Base-by-base conservation (phyloP, 2,329 filamentous ascomycete genomes). In the Beauveria scarabaeidicola region DNA sequence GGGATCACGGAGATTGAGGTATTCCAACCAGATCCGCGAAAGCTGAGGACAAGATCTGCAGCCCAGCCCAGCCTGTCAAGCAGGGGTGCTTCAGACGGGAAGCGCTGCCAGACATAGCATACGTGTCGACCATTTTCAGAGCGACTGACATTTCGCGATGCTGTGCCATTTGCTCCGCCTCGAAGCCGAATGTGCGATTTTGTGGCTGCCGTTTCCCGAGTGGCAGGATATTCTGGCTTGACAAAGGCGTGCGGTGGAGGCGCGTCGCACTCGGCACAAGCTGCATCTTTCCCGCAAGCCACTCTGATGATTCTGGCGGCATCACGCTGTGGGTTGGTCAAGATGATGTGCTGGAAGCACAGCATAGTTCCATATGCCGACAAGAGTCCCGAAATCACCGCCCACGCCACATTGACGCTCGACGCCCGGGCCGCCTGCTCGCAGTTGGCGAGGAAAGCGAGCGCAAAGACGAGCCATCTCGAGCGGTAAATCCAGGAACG, bases 31-130 rank as follows among this genome's bases (percentile, higher is more conserved):
- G 78, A 75, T 44, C 81, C 77, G 41, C 84, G 77, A 64, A 84
- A 80, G 56, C 79, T 80, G 32, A 74, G 72, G 15, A 77, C 70
- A n/a, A 87, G 73, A 63, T 86, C 83, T 17, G 77, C 66, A 0
- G 77, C 72, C 84, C 84, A 87, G 63, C 72, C 72, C 8, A 86
- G 68, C 11, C 84, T 77, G 44, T 78, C 69, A 25, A 66, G 55
- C 50, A 84, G 78, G 0, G 79, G 68, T 1, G 70, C 78, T 3
- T 78, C 68, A 4, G 75, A 73, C 0, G 84, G 84, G 63, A 80
- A 87, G 1, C 76, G 70, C 67, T 87, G 78, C 84, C 84, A 87
- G 65, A 80, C 78, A 59, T 85, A 85, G 60, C 81, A 76, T 50
- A 73, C 72, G 5, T 72, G 69, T 0, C 68, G 64, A 2, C 60